Conservation (phyloP, 192 early-diverging fungal genomes). For the Podochytrium sp. region DNA sequence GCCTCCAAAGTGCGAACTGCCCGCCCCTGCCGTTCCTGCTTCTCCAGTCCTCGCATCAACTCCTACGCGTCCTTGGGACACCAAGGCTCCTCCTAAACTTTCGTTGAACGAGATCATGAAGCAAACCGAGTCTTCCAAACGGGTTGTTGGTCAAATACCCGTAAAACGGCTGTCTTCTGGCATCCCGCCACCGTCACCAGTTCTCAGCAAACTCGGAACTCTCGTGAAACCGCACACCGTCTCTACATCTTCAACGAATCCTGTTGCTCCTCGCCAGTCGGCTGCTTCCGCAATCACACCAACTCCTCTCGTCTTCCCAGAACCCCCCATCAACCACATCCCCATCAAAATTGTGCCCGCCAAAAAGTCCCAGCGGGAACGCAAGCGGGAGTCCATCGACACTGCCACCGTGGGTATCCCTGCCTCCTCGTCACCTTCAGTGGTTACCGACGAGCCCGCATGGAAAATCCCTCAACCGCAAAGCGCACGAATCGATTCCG, state of each 20-base stretch:
- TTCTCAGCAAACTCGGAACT: not conserved
- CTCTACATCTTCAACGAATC: too few species aligned
- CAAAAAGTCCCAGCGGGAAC: slow-evolving; percentile 20
- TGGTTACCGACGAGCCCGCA: not conserved
- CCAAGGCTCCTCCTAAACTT: slow-evolving; percentile 1
- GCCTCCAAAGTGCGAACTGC: not conserved
- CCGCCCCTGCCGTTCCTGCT: not conserved
- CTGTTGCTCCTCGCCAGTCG: too few species aligned
- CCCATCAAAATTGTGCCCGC: slow-evolving; percentile 12
- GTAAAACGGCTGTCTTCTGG: too few species aligned
- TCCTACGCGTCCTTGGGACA: not conserved
- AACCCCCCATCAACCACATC: not conserved
- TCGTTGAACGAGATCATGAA: slow-evolving; percentile 37
- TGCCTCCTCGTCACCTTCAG: not conserved
- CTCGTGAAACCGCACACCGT: not conserved
- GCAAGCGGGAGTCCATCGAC: not conserved
- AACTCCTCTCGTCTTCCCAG: too few species aligned
- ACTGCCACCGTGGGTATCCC: too few species aligned
- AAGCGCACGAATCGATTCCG: not conserved
- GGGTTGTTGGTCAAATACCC: not conserved
- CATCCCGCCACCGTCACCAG: too few species aligned
- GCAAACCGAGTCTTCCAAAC: slow-evolving; percentile 8
- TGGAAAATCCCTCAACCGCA: slow-evolving; percentile 8
- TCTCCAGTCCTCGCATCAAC: too few species aligned
- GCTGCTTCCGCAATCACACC: too few species aligned